phyloP scores from a whole-genome alignment of 1,284 basidiomycete species.

The Ganoderma leucocontextum region DNA sequence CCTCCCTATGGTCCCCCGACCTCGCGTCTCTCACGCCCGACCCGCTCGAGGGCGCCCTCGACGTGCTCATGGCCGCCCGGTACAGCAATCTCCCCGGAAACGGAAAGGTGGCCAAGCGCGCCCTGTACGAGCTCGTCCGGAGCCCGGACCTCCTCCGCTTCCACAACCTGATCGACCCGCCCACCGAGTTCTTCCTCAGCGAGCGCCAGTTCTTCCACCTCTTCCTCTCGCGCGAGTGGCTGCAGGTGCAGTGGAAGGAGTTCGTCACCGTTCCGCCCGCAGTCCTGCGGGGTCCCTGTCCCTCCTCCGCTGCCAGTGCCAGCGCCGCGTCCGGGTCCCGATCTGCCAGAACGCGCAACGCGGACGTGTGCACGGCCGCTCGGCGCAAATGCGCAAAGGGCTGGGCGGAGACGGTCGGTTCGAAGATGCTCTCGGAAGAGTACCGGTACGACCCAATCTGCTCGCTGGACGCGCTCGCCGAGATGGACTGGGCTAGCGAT shows the following conservation, averaged over 20 bases:
- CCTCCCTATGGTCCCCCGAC: not conserved
- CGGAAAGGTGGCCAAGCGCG: constrained; percentile 43
- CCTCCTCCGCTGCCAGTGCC: too few relatives aligned
- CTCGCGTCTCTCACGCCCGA: not conserved
- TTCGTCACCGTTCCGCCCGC: constrained; percentile 29
- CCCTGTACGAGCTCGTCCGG: constrained; percentile 48
- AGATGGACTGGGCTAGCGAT: constrained; percentile 38
- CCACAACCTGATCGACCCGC: not conserved
- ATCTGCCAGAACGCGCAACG: too few relatives aligned
- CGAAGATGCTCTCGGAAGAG: constrained; percentile 30
- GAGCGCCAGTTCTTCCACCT: constrained; percentile 30
- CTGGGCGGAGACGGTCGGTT: constrained; percentile 29
- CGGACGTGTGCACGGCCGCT: constrained; percentile 20
- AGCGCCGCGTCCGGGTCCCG: too few relatives aligned
- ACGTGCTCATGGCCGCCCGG: constrained; percentile 28
- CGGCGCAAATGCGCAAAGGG: not conserved
- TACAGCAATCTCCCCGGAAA: constrained; percentile 37
- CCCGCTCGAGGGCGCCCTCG: not conserved
- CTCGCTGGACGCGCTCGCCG: constrained; percentile 38
- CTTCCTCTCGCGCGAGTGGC: constrained; percentile 33
- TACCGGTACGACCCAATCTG: constrained; percentile 37
- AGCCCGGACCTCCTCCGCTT: constrained; percentile 34
- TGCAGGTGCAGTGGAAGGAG: constrained; percentile 34
- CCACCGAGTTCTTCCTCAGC: constrained; percentile 4
- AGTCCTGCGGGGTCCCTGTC: constrained; percentile 7